phyloP scores from a whole-genome alignment of 306 rosid genomes.

The Cyclanthera cordifolia region DNA sequence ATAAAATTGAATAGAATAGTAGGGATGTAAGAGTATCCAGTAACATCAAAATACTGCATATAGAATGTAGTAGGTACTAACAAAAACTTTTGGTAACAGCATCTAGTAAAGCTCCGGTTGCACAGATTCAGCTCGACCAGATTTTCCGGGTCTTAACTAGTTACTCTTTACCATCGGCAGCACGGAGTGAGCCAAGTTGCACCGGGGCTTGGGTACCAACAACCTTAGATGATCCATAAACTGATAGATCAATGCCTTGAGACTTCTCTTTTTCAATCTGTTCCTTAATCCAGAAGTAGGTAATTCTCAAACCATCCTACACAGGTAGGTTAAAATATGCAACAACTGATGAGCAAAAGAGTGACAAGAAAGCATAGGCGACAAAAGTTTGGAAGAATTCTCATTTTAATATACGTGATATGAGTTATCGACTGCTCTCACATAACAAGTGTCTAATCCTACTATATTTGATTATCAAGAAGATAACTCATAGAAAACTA shows the following conservation, averaged over 20 bases:
- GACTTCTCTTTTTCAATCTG: constrained; percentile 93
- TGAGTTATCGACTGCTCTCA: no score
- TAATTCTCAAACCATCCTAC: constrained; percentile 88
- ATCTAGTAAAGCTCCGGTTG: background rate
- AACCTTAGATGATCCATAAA: constrained; percentile 84
- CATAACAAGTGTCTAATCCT: no score
- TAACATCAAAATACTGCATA: background rate
- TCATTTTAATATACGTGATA: no score
- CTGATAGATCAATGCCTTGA: constrained; percentile 50
- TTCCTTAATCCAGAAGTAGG: constrained; percentile 94
- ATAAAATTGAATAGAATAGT: background rate
- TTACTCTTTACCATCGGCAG: constrained; percentile 86
- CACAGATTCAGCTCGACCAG: background rate
- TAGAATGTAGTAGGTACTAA: background rate
- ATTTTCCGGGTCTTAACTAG: background rate
- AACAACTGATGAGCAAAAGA: background rate
- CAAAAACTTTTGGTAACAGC: background rate
- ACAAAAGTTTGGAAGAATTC: background rate
- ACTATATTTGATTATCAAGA: no score
- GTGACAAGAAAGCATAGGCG: background rate
- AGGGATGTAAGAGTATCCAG: background rate
- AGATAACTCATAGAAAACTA: no score
- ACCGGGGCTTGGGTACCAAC: constrained; percentile 96
- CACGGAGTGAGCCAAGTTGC: constrained; percentile 88
- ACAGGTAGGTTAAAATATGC: background rate